Percentiles rank a stretch among this genome's conserved stretches.
Evolutionary conservation across 2,329 filamentous ascomycete species (phyloP).

Genomic region (Clonostachys rosea): DNA sequence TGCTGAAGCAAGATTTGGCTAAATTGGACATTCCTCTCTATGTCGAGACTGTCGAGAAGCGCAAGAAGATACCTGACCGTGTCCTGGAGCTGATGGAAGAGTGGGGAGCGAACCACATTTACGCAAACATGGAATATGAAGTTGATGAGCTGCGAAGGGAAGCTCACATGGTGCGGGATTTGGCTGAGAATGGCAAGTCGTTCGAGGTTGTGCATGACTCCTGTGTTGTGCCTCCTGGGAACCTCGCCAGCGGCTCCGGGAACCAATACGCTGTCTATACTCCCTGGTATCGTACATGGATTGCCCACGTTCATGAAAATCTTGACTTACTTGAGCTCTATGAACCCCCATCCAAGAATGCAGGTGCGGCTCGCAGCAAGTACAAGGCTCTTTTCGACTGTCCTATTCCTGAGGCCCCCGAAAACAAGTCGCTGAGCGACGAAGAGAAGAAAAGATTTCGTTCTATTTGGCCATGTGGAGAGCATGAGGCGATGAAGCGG

Average conservation of each 20-base stretch:
- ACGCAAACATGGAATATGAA: conserved; percentile 85
- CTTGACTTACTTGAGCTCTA: conserved; percentile 60
- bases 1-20: conserved; percentile 62
- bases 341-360: conserved; percentile 37
- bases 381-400: conserved; percentile 55
- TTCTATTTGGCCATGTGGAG: conserved; percentile 68
- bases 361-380: conserved; percentile 24
- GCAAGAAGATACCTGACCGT: conserved; percentile 55
- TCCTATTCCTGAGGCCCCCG: conserved; percentile 56
- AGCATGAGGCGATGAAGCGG: conserved; percentile 63
- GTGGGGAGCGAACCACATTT: conserved; percentile 74
- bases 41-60: conserved; percentile 64
- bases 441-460: conserved; percentile 55
- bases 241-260: conserved; percentile 60
- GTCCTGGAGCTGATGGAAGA: conserved; percentile 61
- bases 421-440: conserved; percentile 54
- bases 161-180: conserved; percentile 55
- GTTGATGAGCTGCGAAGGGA: conserved; percentile 85
- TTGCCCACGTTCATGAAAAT: conserved; percentile 67
- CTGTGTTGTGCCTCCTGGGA: conserved; percentile 74
- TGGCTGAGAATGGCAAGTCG: conserved; percentile 58
- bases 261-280: conserved; percentile 81
- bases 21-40: conserved; percentile 74
- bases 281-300: conserved; percentile 78
- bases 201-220: conserved; percentile 77